Evolutionary conservation across 1,284 basidiomycete species (phyloP).

Genomic region (Trichosporon sp.): DNA sequence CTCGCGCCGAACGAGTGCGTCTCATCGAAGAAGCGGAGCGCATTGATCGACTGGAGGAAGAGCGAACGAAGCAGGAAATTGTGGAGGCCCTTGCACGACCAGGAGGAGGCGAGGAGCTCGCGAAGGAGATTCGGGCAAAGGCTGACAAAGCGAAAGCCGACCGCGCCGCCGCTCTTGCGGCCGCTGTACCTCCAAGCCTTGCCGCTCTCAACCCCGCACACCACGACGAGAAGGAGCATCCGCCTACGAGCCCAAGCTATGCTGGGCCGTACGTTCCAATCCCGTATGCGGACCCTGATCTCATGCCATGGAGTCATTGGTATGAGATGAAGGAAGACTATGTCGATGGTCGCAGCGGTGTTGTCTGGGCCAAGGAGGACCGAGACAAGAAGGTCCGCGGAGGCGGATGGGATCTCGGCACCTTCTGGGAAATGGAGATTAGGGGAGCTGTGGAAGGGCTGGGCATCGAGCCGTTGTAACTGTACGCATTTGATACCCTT

Average conservation of each 20-base stretch:
- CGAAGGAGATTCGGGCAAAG: slow-evolving; percentile 60
- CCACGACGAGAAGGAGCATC: slow-evolving; percentile 16
- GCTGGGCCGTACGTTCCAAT: slow-evolving; percentile 44
- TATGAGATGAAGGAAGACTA: slow-evolving; percentile 30
- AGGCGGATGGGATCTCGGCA: slow-evolving; percentile 72
- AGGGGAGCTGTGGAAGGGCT: slow-evolving; percentile 69
- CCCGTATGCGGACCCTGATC: slow-evolving; percentile 37
- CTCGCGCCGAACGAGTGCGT: slow-evolving; percentile 60
- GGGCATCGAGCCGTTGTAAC: slow-evolving; percentile 36
- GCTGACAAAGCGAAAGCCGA: slow-evolving; percentile 29
- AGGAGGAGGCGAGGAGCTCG: slow-evolving; percentile 24
- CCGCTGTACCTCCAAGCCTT: slow-evolving; percentile 24
- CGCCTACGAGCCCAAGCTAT: slow-evolving; percentile 38
- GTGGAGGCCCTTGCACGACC: slow-evolving; percentile 70
- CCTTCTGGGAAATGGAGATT: slow-evolving; percentile 82
- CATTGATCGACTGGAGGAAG: slow-evolving; percentile 52
- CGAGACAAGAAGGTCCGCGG: slow-evolving; percentile 72
- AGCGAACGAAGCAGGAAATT: slow-evolving; percentile 53
- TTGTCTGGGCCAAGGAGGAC: slow-evolving; percentile 64
- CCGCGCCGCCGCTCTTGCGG: slow-evolving; percentile 26
- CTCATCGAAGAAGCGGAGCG: slow-evolving; percentile 64
- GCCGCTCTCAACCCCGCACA: slow-evolving; percentile 8
- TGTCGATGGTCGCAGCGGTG: slow-evolving; percentile 51
- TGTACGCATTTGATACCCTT: slow-evolving; percentile 4
- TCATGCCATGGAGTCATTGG: slow-evolving; percentile 24